Evolutionary conservation across 345 rosid genomes (phyloP), one percentile per base, ranked within the genome.

Genomic region (Brassica incana): DNA sequence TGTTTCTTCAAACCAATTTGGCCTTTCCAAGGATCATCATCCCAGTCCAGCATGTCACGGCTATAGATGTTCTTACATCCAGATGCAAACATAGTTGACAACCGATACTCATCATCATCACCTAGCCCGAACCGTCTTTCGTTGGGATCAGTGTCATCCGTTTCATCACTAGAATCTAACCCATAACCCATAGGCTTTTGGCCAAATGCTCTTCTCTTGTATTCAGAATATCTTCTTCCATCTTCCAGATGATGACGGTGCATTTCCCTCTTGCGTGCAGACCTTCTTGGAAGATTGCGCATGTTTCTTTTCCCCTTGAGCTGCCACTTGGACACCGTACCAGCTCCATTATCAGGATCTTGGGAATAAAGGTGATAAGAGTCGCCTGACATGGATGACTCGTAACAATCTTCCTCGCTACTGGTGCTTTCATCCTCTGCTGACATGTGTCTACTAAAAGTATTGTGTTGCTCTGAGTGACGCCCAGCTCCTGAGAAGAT

Each of bases 251-350:
- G 87, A 81, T 74, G 72, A 58, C 75, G 79, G 4, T 69, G 76
- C 76, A 69, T 54, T 64, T 69, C 63, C 65, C 78, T 36, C 73
- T 73, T 81, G 62, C 86, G 87, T 48, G 81, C 68, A 72, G 88
- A 80, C 81, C 86, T 81, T 78, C 87, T 90, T 50, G 87, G 77
- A 71, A 93, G 86, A 81, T 87, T 85, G 6, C 99, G 88, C 36
- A 84, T 82, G 71, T 92, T 93, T 82, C 98, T 88, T 86, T 91
- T 96, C 72, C 99, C 90, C 88, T 90, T 96, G 65, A 84, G 83
- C 78, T 86, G 93, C 99, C 99, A 96, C 73, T 88, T 91, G 82
- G 97, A 92, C 76, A 91, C 95, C 10, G 74, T 65, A n/a, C 72
- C 77, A 45, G 91, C 84, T 80, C 84, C 94, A 69, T 84, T 83